Conservation (phyloP, 331 rosid genomes). For the Cydonia oblonga region DNA sequence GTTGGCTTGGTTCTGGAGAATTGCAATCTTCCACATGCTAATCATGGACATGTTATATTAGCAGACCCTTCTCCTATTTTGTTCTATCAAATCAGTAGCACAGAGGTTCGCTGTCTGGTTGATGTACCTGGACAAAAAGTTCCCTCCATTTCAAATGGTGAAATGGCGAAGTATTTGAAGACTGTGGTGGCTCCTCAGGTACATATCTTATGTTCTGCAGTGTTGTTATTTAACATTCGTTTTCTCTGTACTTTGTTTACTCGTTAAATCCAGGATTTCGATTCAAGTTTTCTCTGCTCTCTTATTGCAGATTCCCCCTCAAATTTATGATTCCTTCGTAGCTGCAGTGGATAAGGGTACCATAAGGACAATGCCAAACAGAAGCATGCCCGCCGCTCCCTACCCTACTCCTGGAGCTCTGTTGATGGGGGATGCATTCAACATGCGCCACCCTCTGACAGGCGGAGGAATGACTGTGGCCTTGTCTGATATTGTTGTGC, state of each 20-base stretch:
- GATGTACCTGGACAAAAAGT: slow-evolving; percentile 94
- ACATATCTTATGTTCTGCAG: background rate
- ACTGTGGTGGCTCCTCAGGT: slow-evolving; percentile 86
- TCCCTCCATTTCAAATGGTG: slow-evolving; percentile 89
- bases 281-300: background rate
- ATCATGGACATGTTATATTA: slow-evolving; percentile 82
- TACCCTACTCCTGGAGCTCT: slow-evolving; percentile 89
- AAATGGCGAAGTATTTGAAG: slow-evolving; percentile 81
- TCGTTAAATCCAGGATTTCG: background rate
- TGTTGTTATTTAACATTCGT: background rate
- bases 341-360: slow-evolving; percentile 79
- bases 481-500: slow-evolving; percentile 77
- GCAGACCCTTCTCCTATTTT: slow-evolving; percentile 94
- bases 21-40: slow-evolving; percentile 78
- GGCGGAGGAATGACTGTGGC: slow-evolving; percentile 99
- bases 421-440: slow-evolving; percentile 94
- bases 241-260: background rate
- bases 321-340: slow-evolving; percentile 56
- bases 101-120: slow-evolving; percentile 89
- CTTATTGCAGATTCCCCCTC: slow-evolving; percentile 57
- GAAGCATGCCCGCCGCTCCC: slow-evolving; percentile 98
- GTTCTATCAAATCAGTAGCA: slow-evolving; percentile 82
- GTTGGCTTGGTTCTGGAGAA: slow-evolving; percentile 79
- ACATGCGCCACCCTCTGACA: slow-evolving; percentile 97
- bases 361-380: slow-evolving; percentile 88